Evolutionary conservation across 441 rosid genomes (phyloP), one percentile per base, ranked within the genome.

Genomic region (Francoa sonchifolia): DNA sequence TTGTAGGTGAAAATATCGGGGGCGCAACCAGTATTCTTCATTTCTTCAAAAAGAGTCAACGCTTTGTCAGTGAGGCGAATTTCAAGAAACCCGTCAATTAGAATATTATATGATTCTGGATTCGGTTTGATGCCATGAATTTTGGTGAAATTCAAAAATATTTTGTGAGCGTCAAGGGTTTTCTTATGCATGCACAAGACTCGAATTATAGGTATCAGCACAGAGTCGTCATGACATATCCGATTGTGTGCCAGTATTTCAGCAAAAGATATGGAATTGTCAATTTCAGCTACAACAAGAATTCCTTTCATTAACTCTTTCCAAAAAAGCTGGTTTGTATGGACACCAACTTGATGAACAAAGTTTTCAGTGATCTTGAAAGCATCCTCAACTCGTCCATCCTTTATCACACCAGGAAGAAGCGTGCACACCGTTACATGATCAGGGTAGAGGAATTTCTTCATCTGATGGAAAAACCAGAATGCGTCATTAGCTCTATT

Each of bases 401-500:
- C 72, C 62, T 75, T 82, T 9, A 89, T 73, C 60, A 85, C 55
- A 48, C 86, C 84, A 23, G 94, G 96, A 55, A 85, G 80, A 43
- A 89, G 80, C 38, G 98, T 85, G 70, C 79, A 89, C 50, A 89
- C 49, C 19, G 89, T 85, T 31, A 89, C 85, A 62, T 57, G 62
- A 61, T 89, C 96, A 52, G 94, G 94, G 33, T 43, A 52, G 10
- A 82, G 67, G 12, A 55, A 48, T 54, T 89, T 85, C 69, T 67
- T 82, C 98, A 85, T 89, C 69, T 85, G 96, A 68, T 66, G 79
- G 66, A 77, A 89, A 53, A 89, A 50, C 82, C 79, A 74, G 55
- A 89, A 65, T 31, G 94, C 96, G 11, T 59, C 61, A 59, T 49
- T 38, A 37, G 74, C 71, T 51, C 61, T 62, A 38, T 71, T 69